Evolutionary conservation across 2,329 filamentous ascomycete species (phyloP).

Genomic region (Cercospora janseana): DNA sequence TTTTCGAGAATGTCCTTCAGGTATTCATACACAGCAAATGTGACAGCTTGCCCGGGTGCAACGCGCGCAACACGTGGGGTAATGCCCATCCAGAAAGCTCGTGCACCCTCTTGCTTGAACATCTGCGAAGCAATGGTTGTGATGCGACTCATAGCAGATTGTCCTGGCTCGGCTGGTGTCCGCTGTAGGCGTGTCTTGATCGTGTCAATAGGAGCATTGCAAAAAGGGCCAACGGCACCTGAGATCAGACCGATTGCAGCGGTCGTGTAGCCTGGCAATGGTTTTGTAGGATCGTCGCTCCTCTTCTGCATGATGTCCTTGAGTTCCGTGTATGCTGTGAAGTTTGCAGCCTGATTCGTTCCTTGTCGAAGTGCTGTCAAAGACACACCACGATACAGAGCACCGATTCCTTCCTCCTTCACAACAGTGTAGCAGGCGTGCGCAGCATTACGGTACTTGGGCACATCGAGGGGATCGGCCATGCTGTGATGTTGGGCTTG

Average conservation of each 20-base stretch:
- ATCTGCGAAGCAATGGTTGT: slow-evolving; percentile 64
- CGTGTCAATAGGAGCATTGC: slow-evolving; percentile 96
- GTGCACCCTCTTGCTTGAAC: slow-evolving; percentile 81
- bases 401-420: slow-evolving; percentile 82
- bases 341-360: slow-evolving; percentile 97
- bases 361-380: slow-evolving; percentile 92
- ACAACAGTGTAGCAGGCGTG: slow-evolving; percentile 81
- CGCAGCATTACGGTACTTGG: slow-evolving; percentile 95
- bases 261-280: slow-evolving; percentile 84
- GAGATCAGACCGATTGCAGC: slow-evolving; percentile 85
- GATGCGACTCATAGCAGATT: slow-evolving; percentile 78
- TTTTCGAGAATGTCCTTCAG: slow-evolving; percentile 51
- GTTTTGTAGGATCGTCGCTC: slow-evolving; percentile 67
- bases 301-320: slow-evolving; percentile 71
- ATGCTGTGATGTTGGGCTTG: slow-evolving; percentile 98
- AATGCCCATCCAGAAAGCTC: slow-evolving; percentile 98
- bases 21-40: slow-evolving; percentile 60
- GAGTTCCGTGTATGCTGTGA: slow-evolving; percentile 94
- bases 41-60: slow-evolving; percentile 85
- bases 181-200: slow-evolving; percentile 97
- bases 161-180: slow-evolving; percentile 73
- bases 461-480: slow-evolving; percentile 91
- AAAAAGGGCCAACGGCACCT: slow-evolving; percentile 92
- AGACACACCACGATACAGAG: slow-evolving; percentile 88
- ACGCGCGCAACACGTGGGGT: slow-evolving; percentile 97